Conservation (phyloP, 2,329 filamentous ascomycete genomes). For the Pestalotiopsis sp. region DNA sequence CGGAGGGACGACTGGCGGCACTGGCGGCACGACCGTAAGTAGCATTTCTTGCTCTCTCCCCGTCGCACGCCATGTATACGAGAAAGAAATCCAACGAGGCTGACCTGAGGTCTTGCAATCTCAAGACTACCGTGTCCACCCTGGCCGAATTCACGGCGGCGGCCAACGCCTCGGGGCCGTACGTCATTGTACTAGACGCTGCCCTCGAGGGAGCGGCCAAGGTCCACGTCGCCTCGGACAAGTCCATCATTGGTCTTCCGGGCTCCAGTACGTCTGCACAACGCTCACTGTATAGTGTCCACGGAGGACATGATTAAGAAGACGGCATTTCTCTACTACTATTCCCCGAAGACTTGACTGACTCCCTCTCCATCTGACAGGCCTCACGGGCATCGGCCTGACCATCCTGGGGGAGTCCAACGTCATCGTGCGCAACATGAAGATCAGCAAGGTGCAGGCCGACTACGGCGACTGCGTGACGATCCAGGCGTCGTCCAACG, state of each 20-base stretch:
- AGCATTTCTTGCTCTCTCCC: not conserved
- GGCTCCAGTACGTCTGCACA: constrained; percentile 32
- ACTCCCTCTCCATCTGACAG: not conserved
- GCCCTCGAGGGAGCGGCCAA: constrained; percentile 44
- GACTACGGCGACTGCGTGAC: constrained; percentile 61
- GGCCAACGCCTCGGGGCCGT: constrained; percentile 45
- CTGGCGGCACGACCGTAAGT: constrained; percentile 48
- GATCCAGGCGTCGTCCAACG: constrained; percentile 58
- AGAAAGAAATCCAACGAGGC: not conserved
- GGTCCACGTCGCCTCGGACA: constrained; percentile 50
- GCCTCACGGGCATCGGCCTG: constrained; percentile 49
- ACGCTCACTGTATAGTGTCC: too few species aligned
- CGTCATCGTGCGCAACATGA: constrained; percentile 66
- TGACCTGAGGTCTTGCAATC: not conserved
- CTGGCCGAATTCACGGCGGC: constrained; percentile 53
- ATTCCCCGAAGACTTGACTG: not conserved
- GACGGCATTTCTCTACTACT: not conserved
- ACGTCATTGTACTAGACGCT: constrained; percentile 49
- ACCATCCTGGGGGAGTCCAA: constrained; percentile 56
- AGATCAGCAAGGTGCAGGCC: constrained; percentile 59
- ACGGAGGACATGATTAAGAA: too few species aligned
- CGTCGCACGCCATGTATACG: not conserved
- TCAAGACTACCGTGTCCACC: constrained; percentile 51
- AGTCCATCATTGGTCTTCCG: constrained; percentile 49
- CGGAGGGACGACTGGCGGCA: constrained; percentile 52